Percentiles rank a stretch among this genome's conserved stretches.
Evolutionary conservation across 345 rosid species (phyloP).

Genomic region (Pistacia vera): DNA sequence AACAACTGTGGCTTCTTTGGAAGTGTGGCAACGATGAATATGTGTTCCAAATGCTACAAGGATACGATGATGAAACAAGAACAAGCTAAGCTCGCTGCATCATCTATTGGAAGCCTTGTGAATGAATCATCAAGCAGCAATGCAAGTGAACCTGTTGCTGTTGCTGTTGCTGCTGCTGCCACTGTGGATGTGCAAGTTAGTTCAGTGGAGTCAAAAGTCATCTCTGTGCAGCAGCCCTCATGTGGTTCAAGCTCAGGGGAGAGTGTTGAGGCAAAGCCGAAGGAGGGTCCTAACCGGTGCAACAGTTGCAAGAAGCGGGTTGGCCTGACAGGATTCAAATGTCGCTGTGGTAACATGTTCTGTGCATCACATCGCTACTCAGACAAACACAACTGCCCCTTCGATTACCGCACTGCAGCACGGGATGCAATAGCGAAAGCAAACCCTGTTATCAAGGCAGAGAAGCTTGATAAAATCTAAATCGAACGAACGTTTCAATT

Average conservation of each 20-base stretch:
- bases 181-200: conserved; percentile 42
- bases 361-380: conserved; percentile 88
- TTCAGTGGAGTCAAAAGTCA: conserved; percentile 42
- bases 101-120: conserved; percentile 62
- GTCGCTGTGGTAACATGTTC: conserved; percentile 79
- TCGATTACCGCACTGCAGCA: conserved; percentile 75
- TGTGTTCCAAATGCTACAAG: conserved; percentile 98
- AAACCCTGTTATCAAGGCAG: conserved; percentile 87
- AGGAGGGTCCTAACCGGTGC: conserved; percentile 82
- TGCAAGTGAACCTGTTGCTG: conserved; percentile 29
- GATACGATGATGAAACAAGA: conserved; percentile 66
- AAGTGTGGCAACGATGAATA: conserved; percentile 88
- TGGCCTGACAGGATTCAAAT: conserved; percentile 81
- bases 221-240: conserved; percentile 45
- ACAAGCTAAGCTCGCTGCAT: conserved; percentile 72
- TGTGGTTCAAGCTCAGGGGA: conserved; percentile 30
- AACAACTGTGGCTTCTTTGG: conserved; percentile 96
- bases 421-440: conserved; percentile 87
- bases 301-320: conserved; percentile 75
- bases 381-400: conserved; percentile 77
- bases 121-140: conserved; percentile 48
- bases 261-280: conserved; percentile 51
- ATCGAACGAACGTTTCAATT: conserved; percentile 8
- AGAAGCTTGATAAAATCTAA: conserved; percentile 89
- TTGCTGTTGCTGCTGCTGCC: conserved; percentile 39